Percentiles rank a stretch among this genome's conserved stretches.
These are phyloP conservation scores for Trypanosoma boissoni DNA, from an alignment of 208 protist species.

Conservation along the genomic window DNA sequence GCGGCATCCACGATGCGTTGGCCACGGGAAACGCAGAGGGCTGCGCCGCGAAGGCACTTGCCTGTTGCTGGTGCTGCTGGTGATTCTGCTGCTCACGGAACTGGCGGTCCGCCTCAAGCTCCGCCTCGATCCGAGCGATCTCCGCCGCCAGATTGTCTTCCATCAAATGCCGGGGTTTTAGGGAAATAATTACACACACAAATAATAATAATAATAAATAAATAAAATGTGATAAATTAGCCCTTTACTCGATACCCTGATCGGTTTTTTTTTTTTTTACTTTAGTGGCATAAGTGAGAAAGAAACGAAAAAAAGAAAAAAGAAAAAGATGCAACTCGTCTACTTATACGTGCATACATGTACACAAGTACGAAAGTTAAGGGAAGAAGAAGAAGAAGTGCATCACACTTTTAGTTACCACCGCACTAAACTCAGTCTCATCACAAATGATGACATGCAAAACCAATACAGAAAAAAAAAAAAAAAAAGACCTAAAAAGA, in stretches of 20 bases:
- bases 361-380: not conserved
- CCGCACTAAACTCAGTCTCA: not conserved
- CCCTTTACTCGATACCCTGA: no score
- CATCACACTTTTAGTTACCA: no score
- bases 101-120: constrained; percentile 65
- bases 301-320: not conserved
- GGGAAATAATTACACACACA: not conserved
- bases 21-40: constrained; percentile 9
- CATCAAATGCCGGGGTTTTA: constrained; percentile 21
- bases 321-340: not conserved
- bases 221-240: no score
- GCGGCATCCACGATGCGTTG: no score
- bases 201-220: not conserved
- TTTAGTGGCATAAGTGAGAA: not conserved
- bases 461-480: constrained; percentile 8
- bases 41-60: constrained; percentile 13
- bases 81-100: constrained; percentile 37
- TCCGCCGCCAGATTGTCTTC: constrained; percentile 74
- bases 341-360: constrained; percentile 8
- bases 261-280: not conserved
- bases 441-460: not conserved
- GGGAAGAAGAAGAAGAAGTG: not conserved
- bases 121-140: constrained; percentile 75
- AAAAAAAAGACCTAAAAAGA: constrained; percentile 13
- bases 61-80: constrained; percentile 23